Conservation (phyloP, 2,329 filamentous ascomycete species). For the Elsinoe ampelina region DNA sequence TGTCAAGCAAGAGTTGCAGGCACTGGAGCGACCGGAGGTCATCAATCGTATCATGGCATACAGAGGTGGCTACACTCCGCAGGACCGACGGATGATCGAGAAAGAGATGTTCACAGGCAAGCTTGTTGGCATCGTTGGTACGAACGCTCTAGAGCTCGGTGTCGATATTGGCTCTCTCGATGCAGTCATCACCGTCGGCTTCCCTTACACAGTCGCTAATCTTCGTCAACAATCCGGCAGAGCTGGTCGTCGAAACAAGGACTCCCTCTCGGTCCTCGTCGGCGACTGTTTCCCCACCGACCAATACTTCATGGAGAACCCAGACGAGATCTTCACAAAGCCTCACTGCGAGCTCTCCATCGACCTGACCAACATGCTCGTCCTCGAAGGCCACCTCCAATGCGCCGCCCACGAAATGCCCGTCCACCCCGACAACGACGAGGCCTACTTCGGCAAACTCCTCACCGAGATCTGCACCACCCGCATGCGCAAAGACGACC, state of each 20-base stretch:
- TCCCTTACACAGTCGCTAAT: constrained; percentile 92
- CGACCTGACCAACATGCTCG: constrained; percentile 82
- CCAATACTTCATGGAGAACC: constrained; percentile 95
- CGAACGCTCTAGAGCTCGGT: constrained; percentile 83
- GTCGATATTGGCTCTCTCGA: constrained; percentile 93
- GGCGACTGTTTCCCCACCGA: constrained; percentile 86
- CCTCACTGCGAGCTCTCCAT: constrained; percentile 84
- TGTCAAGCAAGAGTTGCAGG: constrained; percentile 66
- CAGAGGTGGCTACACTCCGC: constrained; percentile 84
- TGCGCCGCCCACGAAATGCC: constrained; percentile 95
- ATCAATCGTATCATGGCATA: constrained; percentile 85
- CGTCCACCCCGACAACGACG: constrained; percentile 67
- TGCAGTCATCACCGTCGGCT: constrained; percentile 86
- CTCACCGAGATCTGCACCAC: constrained; percentile 63
- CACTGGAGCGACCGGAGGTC: constrained; percentile 64
- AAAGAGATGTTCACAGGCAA: constrained; percentile 96
- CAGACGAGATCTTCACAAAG: constrained; percentile 83
- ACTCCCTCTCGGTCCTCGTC: constrained; percentile 81
- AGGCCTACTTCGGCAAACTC: constrained; percentile 67
- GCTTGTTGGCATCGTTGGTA: constrained; percentile 85
- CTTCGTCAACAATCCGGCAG: constrained; percentile 88
- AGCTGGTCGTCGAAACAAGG: constrained; percentile 83
- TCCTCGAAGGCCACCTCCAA: constrained; percentile 88
- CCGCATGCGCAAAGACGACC: constrained; percentile 61
- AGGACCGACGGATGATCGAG: constrained; percentile 82